These are phyloP conservation scores for Aegilops umbellulata DNA, from an alignment of 176 grass and related monocot genomes.

Conservation along the genomic window DNA sequence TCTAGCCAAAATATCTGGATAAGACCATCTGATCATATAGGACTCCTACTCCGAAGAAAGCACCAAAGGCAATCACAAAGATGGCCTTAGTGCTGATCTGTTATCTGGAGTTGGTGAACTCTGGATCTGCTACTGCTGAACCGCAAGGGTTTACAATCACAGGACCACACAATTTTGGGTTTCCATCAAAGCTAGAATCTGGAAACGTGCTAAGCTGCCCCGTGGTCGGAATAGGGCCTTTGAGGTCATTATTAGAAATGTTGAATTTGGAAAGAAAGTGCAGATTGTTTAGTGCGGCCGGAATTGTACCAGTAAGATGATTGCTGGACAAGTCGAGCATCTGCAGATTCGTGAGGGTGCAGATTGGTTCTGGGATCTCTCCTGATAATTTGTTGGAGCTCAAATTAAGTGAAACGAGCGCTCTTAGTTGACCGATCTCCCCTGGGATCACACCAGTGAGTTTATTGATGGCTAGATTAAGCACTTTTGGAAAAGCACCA, in stretches of 20 bases:
- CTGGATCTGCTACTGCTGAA: not conserved
- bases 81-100: not conserved
- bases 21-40: constrained; percentile 23
- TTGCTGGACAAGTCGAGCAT: constrained; percentile 30
- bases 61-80: not conserved
- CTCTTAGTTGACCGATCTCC: not conserved
- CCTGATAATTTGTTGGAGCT: constrained; percentile 17
- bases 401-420: not conserved
- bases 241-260: constrained; percentile 25
- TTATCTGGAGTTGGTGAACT: not conserved
- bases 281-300: not conserved
- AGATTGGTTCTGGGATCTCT: not conserved
- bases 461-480: not conserved
- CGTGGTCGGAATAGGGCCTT: constrained; percentile 14
- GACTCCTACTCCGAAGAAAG: constrained; percentile 18
- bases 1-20: not conserved
- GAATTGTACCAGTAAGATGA: constrained; percentile 14
- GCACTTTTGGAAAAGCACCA: not conserved
- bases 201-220: constrained; percentile 29
- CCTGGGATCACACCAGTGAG: not conserved
- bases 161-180: constrained; percentile 32
- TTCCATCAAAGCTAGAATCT: constrained; percentile 34
- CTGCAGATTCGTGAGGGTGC: not conserved
- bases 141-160: not conserved
- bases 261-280: constrained; percentile 34